These are phyloP conservation scores for Pseudozyma thailandica DNA, from an alignment of 1,284 basidiomycete genomes.

Conservation along the genomic window DNA sequence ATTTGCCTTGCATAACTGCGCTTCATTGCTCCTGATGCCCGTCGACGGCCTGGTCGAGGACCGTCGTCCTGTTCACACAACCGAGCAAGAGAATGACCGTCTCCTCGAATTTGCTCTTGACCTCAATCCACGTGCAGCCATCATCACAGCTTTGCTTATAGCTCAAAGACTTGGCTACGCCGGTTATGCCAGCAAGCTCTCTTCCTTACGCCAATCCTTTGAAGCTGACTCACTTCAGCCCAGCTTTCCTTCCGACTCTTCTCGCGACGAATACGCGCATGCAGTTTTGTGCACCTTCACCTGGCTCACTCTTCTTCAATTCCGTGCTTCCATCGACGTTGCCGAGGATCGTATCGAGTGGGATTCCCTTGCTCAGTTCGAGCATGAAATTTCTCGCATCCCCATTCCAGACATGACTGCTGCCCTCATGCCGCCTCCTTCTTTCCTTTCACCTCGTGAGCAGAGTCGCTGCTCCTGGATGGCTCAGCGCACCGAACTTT, in stretches of 20 bases:
- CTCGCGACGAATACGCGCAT: constrained; percentile 37
- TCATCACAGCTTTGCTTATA: constrained; percentile 34
- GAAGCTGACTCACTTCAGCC: constrained; percentile 20
- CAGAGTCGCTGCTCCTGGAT: constrained; percentile 48
- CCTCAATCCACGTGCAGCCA: constrained; percentile 40
- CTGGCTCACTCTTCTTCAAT: constrained; percentile 38
- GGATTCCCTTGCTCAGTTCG: constrained; percentile 39
- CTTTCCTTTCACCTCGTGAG: constrained; percentile 38
- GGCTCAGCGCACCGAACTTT: constrained; percentile 42
- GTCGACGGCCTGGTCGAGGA: constrained; percentile 34
- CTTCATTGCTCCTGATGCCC: constrained; percentile 35
- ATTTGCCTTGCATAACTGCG: constrained; percentile 39
- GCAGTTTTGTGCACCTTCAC: constrained; percentile 43
- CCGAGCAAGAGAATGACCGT: constrained; percentile 38
- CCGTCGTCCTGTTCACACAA: constrained; percentile 18
- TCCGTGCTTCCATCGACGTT: constrained; percentile 39
- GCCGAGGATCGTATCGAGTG: constrained; percentile 47
- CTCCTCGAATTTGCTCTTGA: constrained; percentile 34
- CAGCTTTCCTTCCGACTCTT: constrained; percentile 3
- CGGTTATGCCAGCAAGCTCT: constrained; percentile 21
- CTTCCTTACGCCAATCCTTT: constrained; percentile 23
- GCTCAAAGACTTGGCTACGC: constrained; percentile 36
- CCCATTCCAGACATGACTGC: constrained; percentile 19
- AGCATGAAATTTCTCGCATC: constrained; percentile 19
- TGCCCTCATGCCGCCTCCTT: constrained; percentile 26